Conservation (phyloP, 1,284 basidiomycete genomes). For the Trichosporon faecale region DNA sequence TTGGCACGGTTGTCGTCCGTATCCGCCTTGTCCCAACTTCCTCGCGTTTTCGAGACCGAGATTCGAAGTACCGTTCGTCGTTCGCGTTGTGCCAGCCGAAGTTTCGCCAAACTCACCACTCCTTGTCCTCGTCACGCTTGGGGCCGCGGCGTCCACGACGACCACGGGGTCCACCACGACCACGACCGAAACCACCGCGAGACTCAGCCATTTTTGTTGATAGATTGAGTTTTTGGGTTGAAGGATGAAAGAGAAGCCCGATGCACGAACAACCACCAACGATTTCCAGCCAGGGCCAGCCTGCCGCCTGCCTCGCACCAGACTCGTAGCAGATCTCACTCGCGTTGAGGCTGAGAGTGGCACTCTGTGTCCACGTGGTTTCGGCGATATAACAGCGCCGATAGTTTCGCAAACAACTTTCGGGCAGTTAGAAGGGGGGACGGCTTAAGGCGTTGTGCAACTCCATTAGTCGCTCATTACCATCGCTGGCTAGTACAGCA, state of each 20-base stretch:
- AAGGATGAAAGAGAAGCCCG: constrained; percentile 14
- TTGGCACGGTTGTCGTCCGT: too few relatives aligned
- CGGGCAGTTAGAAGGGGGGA: background rate
- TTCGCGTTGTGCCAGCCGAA: background rate
- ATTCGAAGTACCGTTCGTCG: too few relatives aligned
- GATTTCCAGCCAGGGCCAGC: background rate
- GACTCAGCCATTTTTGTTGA: constrained; percentile 47
- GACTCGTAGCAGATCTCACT: background rate
- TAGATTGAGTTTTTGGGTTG: constrained; percentile 13
- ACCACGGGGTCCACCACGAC: constrained; percentile 80
- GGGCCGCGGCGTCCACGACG: constrained; percentile 90
- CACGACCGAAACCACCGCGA: constrained; percentile 61
- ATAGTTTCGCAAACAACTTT: background rate
- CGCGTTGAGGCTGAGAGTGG: background rate
- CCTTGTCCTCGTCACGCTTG: constrained; percentile 98
- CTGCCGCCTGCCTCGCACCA: background rate
- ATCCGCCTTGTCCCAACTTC: too few relatives aligned
- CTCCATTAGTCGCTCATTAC: too few relatives aligned
- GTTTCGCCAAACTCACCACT: constrained; percentile 69
- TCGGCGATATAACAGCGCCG: background rate
- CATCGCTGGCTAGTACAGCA: background rate
- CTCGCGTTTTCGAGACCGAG: background rate
- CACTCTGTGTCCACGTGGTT: background rate
- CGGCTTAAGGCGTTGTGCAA: background rate
- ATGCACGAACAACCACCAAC: background rate